Evolutionary conservation across 495 filamentous ascomycete species (phyloP).

Genomic region (Viridothelium virens): DNA sequence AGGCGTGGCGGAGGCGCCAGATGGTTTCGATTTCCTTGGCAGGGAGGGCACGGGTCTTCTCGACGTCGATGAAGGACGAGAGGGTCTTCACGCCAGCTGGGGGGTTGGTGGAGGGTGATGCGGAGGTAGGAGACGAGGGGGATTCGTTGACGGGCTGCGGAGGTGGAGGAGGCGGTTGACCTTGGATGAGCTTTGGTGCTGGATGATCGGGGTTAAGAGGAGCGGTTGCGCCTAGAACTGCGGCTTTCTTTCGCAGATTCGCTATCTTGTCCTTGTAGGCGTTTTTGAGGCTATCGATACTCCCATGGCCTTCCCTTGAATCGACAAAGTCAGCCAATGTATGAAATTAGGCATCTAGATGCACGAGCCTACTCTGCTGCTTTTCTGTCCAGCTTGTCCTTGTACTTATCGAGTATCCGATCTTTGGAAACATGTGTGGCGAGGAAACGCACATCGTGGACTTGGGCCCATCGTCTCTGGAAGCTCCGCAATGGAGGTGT

Average conservation of each 20-base stretch:
- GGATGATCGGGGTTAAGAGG: slow-evolving; percentile 25
- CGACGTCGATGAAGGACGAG: slow-evolving; percentile 71
- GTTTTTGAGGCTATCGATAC: slow-evolving; percentile 67
- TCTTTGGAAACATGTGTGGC: slow-evolving; percentile 57
- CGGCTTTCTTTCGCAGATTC: slow-evolving; percentile 52
- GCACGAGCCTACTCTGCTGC: slow-evolving; percentile 54
- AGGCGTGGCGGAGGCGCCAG: slow-evolving; percentile 84
- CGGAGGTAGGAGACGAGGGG: slow-evolving; percentile 22
- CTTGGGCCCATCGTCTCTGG: slow-evolving; percentile 83
- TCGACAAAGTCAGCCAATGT: not conserved
- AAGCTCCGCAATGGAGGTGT: slow-evolving; percentile 22
- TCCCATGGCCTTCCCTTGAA: slow-evolving; percentile 60
- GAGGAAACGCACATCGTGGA: slow-evolving; percentile 85
- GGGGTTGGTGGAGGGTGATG: slow-evolving; percentile 23
- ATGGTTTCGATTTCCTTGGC: slow-evolving; percentile 75
- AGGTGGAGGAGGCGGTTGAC: slow-evolving; percentile 24
- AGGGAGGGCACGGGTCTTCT: slow-evolving; percentile 64
- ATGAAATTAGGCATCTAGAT: slow-evolving; percentile 9
- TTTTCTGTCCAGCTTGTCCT: slow-evolving; percentile 74
- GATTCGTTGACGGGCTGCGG: slow-evolving; percentile 9
- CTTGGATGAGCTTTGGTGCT: slow-evolving; percentile 17
- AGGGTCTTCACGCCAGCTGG: slow-evolving; percentile 65
- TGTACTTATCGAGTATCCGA: slow-evolving; percentile 73
- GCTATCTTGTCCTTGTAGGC: slow-evolving; percentile 78
- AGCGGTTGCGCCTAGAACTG: slow-evolving; percentile 50